Conservation (phyloP, 1,284 basidiomycete species). For the Singerocomus rubriflavus region DNA sequence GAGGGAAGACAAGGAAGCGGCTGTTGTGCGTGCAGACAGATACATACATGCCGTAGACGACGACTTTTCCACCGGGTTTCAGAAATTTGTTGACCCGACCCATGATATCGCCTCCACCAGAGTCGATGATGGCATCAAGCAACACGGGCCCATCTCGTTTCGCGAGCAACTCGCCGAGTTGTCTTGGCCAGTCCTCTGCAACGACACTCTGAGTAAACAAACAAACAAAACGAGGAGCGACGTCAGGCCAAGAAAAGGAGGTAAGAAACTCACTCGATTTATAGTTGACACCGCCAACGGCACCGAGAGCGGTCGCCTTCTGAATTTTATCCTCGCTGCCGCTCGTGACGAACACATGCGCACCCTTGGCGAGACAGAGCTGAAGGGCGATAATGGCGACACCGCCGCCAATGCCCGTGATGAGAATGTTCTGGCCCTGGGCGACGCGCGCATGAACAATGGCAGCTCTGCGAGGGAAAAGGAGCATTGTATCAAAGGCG, state of each 20-base stretch:
- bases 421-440: conserved; percentile 70
- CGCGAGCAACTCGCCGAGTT: conserved; percentile 52
- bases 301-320: conserved; percentile 69
- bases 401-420: conserved; percentile 81
- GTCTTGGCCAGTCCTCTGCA: conserved; percentile 63
- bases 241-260: neutral
- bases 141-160: conserved; percentile 30
- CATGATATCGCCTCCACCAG: conserved; percentile 76
- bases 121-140: conserved; percentile 78
- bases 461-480: conserved; percentile 50
- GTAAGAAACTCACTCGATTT: conserved; percentile 49
- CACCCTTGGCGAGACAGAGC: conserved; percentile 73
- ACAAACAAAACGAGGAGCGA: neutral
- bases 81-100: conserved; percentile 55
- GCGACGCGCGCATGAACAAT: conserved; percentile 66
- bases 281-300: conserved; percentile 75
- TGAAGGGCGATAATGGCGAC: conserved; percentile 80
- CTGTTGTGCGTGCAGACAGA: neutral
- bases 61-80: conserved; percentile 70
- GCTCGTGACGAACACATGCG: conserved; percentile 83
- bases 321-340: conserved; percentile 68
- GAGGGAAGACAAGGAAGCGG: neutral
- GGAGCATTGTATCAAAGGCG: neutral
- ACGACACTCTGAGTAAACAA: neutral
- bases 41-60: conserved; percentile 76